Base-by-base conservation (phyloP, 2,329 filamentous ascomycete genomes). In the Colletotrichum sp. region DNA sequence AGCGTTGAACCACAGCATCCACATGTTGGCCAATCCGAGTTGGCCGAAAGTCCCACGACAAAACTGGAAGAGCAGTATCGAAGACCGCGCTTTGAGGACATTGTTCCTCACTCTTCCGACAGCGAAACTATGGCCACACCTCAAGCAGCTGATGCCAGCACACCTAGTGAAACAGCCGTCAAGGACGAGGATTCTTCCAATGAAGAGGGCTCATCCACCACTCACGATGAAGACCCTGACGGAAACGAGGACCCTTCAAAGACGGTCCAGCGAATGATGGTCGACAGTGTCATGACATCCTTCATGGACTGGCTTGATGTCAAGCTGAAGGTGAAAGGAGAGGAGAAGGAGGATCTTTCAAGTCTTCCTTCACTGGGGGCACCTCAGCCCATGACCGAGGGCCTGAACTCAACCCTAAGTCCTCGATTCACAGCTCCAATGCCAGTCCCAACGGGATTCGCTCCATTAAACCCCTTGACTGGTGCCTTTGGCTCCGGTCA, bases 241-340 rank as follows among this genome's bases (percentile, higher is more conserved):
- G 39, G 34, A 12, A n/a, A 6, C 6, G 44, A 72, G 6, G 63
- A 64, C 0, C 55, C 12, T 7, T 59, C 69, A 0, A 72, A 44
- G 32, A 34, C 8, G 5, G 8, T 36, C 2, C 73, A 75, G 16
- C n/a, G n/a, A 11, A 32, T 68, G 30, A 76, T 76, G 30, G 63
- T 76, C 2, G 72, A 76, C 52, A 75, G 36, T 13, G 30, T 67
- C 39, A 76, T 76, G 74, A 71, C 66, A 1, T 44, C 72, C 1
- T 76, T 76, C 55, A 71, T 75, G 63, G 22, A 39, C 55, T 76
- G 74, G 74, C 60, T 76, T 15, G 71, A 76, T 27, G 44, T 63
- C 13, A 74, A 64, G 30, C 52, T 75, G 25, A 67, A 25, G n/a
- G 36, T 72, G 12, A 57, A 66, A 28, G 36, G 36, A 39, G 30